Evolutionary conservation across 176 grass and related monocot species (phyloP).

Genomic region (Saccharum spontaneum): DNA sequence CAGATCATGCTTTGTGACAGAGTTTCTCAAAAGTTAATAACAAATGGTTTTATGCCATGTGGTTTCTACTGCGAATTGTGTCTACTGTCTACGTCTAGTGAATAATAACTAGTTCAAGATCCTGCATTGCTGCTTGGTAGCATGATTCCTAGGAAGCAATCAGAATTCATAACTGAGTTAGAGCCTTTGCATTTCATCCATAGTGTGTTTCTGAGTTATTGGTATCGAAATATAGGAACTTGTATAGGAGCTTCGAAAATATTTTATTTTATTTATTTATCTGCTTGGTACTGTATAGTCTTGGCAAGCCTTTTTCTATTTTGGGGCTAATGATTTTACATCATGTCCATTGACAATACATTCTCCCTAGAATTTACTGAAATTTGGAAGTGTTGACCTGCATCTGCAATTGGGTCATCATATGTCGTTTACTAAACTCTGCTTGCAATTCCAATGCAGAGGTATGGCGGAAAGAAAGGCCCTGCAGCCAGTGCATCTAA

Average conservation of each 20-base stretch:
- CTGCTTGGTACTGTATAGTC: background rate
- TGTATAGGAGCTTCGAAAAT: background rate
- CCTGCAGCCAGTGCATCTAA: slow-evolving; percentile 47
- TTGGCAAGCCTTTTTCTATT: background rate
- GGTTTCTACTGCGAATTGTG: background rate
- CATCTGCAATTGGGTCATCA: background rate
- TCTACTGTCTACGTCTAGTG: background rate
- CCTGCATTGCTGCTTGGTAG: background rate
- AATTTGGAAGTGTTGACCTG: background rate
- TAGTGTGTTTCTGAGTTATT: background rate
- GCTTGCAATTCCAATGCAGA: slow-evolving; percentile 49
- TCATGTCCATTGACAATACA: background rate
- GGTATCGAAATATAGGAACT: background rate
- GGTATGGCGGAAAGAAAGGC: slow-evolving; percentile 62
- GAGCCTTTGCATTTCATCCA: background rate
- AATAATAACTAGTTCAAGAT: background rate
- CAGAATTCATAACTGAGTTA: background rate
- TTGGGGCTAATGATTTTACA: background rate
- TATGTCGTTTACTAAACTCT: slow-evolving; percentile 11
- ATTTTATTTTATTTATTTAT: background rate
- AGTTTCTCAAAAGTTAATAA: background rate
- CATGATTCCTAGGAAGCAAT: background rate
- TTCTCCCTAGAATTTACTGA: background rate
- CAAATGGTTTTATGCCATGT: background rate
- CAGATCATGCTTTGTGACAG: background rate